These are phyloP conservation scores for Thermothielavioides terrestris DNA, from an alignment of 495 filamentous ascomycete genomes.

Conservation along the genomic window DNA sequence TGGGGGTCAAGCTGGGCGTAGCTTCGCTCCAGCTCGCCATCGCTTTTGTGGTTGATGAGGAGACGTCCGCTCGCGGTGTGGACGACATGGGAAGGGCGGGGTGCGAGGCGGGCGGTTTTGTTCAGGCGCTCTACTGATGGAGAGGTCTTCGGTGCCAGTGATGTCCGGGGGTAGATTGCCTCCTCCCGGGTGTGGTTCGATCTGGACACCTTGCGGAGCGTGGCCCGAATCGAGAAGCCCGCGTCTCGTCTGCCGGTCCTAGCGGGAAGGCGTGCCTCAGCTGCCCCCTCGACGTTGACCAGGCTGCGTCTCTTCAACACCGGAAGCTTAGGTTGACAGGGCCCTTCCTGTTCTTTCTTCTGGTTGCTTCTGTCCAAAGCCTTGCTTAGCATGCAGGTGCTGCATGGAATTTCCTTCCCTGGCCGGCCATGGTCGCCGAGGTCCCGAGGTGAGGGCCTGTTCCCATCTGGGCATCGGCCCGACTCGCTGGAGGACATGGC, in stretches of 20 bases:
- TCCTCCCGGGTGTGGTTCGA: not conserved
- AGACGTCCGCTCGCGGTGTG: constrained; percentile 4
- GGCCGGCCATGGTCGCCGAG: not conserved
- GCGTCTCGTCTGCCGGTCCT: not conserved
- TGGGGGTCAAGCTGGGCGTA: too few relatives aligned
- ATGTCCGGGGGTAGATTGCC: not conserved
- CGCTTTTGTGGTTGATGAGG: not conserved
- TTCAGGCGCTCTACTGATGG: constrained; percentile 1
- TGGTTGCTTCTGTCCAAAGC: not conserved
- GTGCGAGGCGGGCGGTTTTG: not conserved
- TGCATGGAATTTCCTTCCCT: too few relatives aligned
- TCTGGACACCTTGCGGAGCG: constrained; percentile 2
- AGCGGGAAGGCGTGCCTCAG: not conserved
- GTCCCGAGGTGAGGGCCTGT: not conserved
- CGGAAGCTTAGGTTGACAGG: not conserved
- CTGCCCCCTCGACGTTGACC: not conserved
- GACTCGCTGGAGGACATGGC: constrained; percentile 4
- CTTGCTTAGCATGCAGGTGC: too few relatives aligned
- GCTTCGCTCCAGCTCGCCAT: too few relatives aligned
- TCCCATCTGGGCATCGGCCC: not conserved
- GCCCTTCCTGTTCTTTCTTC: not conserved
- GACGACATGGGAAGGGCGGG: not conserved
- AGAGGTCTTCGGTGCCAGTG: not conserved
- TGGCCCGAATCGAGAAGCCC: not conserved
- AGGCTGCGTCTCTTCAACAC: not conserved